Evolutionary conservation across 2,329 filamentous ascomycete genomes (phyloP), one percentile per base, ranked within the genome.

Genomic region (Ceratocystiopsis sp.): DNA sequence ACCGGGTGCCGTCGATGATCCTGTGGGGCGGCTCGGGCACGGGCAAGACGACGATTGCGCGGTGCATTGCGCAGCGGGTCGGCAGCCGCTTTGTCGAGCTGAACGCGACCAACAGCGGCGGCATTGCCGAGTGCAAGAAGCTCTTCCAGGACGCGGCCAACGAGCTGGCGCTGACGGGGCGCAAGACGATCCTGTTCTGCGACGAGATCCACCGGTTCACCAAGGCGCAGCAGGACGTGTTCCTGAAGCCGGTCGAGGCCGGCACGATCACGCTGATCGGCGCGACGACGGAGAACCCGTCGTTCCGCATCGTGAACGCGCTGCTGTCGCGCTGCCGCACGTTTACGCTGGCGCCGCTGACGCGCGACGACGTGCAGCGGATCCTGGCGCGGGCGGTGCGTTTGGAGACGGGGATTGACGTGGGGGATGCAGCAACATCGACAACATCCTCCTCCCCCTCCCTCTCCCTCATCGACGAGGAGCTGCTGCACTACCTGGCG

Each of bases 241-340:
- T 96, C 52, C 67, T 98, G 2, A 84, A 81, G 15, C 89, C 89
- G 0, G 89, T 96, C 18, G 91, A 98, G 61, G 78, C 78, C 1
- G 91, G 91, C 7, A 82, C 83, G 25, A 80, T 98, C 50, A 95
- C 84, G 0, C 67, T 98, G 29, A 91, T 96, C 47, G 91, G 87
- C 12, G 91, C 91, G 8, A 98, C 91, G 4, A 98, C 91, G 0
- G 91, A 98, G 60, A 98, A 98, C 51, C 91, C 91, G 0, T 89
- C 81, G 4, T 96, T 96, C 67, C 89, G 93, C 55, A 77, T 98
- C 37, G 83, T 91, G 52, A 80, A 76, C 50, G 89, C 91, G 2
- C 67, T 98, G 43, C 68, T 96, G 3, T 93, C 84, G 19, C 73
- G 91, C 39, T 96, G 89, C 60, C 73, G 91, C 25, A 93, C 85